Evolutionary conservation across 305 asterid species (phyloP).

Genomic region (Fraxinus albicans): DNA sequence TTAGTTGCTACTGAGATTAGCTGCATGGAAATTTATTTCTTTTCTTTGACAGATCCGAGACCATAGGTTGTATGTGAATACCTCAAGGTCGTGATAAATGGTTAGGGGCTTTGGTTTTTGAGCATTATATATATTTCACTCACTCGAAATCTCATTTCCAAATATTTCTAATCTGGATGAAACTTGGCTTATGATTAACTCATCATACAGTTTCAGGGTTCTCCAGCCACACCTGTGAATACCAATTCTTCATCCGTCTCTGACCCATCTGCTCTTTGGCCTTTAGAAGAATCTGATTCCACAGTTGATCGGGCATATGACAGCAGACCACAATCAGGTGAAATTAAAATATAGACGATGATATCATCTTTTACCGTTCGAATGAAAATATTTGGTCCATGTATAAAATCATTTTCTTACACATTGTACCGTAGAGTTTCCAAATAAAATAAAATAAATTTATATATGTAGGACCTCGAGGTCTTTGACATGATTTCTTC

Average conservation of each 20-base stretch:
- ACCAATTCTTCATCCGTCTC: slow-evolving; percentile 41
- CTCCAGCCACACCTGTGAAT: slow-evolving; percentile 69
- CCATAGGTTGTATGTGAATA: neutral
- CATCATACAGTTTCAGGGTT: slow-evolving; percentile 49
- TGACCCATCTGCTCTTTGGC: slow-evolving; percentile 41
- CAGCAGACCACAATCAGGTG: slow-evolving; percentile 32
- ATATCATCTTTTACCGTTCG: neutral
- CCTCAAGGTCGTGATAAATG: neutral
- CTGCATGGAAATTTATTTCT: neutral
- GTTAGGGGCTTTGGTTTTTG: neutral
- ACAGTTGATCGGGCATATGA: slow-evolving; percentile 28
- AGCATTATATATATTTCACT: neutral
- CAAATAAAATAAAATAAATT: neutral
- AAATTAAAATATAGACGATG: neutral
- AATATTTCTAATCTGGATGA: neutral
- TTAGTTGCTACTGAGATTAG: neutral
- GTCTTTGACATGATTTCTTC: slow-evolving; percentile 12
- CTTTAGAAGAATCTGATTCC: slow-evolving; percentile 49
- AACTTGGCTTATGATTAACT: slow-evolving; percentile 21
- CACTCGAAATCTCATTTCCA: neutral
- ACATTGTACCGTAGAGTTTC: neutral
- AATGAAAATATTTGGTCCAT: neutral
- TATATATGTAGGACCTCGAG: neutral
- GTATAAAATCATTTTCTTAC: neutral
- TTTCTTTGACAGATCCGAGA: neutral